Conservation (phyloP, 352 stramenopile genomes). For the Phytopythium vexans region DNA sequence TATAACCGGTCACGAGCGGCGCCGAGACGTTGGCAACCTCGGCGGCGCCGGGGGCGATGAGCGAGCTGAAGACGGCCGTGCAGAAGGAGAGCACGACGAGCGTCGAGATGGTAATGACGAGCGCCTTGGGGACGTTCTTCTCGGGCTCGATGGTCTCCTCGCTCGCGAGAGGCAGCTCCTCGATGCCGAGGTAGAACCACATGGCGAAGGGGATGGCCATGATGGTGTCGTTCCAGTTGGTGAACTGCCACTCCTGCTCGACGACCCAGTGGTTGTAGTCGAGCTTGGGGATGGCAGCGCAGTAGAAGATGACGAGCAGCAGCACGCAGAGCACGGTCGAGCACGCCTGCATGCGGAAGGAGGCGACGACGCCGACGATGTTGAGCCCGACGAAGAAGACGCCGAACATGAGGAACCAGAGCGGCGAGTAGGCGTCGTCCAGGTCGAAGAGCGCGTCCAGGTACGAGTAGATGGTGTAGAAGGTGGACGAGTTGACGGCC, state of each 20-base stretch:
- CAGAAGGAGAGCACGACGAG: constrained; percentile 48
- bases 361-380: constrained; percentile 43
- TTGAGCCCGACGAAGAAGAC: constrained; percentile 55
- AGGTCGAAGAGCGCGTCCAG: constrained; percentile 48
- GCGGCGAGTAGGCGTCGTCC: constrained; percentile 21
- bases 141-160: constrained; percentile 69
- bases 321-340: constrained; percentile 46
- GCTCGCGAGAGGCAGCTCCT: constrained; percentile 63
- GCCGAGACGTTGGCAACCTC: constrained; percentile 32
- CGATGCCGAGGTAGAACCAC: constrained; percentile 78
- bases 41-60: constrained; percentile 44
- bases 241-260: constrained; percentile 53
- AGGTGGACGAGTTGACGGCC: constrained; percentile 42
- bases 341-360: constrained; percentile 52
- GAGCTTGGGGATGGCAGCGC: constrained; percentile 67
- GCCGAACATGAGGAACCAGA: constrained; percentile 51
- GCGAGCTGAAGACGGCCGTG: constrained; percentile 58
- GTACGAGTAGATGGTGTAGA: constrained; percentile 38
- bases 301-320: constrained; percentile 59
- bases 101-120: constrained; percentile 52
- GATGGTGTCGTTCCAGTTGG: constrained; percentile 40
- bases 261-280: constrained; percentile 72
- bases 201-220: constrained; percentile 56
- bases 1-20: constrained; percentile 55
- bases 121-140: constrained; percentile 58